Evolutionary conservation across 805 yeast genomes (phyloP), one percentile per base, ranked within the genome.

Genomic region (Monosporozyma aerobia): DNA sequence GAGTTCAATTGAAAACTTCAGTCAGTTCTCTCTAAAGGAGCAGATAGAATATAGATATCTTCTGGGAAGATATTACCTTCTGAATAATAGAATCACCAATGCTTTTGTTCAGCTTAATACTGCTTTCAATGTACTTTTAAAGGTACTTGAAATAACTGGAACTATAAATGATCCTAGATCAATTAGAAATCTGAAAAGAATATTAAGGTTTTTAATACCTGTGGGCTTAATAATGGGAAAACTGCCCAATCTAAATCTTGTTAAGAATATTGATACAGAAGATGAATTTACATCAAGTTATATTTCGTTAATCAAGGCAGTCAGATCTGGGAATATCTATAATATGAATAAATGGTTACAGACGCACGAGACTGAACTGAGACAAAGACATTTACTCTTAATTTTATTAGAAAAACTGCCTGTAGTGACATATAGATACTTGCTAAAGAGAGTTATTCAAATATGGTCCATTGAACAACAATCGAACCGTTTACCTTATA

Each of bases 21-120:
- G 66, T 5, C 59, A 67, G 2, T 82, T 73, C 56, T 71, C 76
- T 16, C 59, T 65, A 25, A 65, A 74, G 13, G 79, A 82, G 60
- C 78, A 75, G 52, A 72, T 82, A 7, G 80, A 77, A 55, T 82
- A 78, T 60, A 68, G 85, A 45, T 82, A 72, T 59, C 75, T 77
- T 54, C 67, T 81, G 35, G 82, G 84, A 3, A 72, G 79, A 45
- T 84, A 77, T 58, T 80, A 80, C 58, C 59, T 82, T 54, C 67
- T 77, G 22, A 78, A 80, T 56, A 72, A 76, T 52, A 79, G 80
- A 56, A 67, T 82, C 16, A 68, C 72, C 3, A 76, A 77, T 51
- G 76, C 83, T 3, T 79, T 73, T 58, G 65, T 67, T 33, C 86
- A 84, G 61, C 68, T 85, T 37, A 59, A 64, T n/a, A 79, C 81